phyloP scores from a whole-genome alignment of 352 stramenopile species.

The Phytopythium oedochilum region DNA sequence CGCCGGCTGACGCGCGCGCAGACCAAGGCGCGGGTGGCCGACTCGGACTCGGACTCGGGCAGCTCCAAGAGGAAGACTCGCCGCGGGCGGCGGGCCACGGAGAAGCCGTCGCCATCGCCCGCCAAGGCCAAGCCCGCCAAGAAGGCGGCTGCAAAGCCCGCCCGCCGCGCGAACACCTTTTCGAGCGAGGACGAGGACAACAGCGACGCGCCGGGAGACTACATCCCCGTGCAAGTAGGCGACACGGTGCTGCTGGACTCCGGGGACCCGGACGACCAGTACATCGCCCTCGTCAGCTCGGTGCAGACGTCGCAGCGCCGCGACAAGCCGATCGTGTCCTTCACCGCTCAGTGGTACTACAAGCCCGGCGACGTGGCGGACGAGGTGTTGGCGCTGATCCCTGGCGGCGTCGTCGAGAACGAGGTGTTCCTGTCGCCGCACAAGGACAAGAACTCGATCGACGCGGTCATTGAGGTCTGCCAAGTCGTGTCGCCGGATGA shows the following conservation, averaged over 20 bases:
- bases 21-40: slow-evolving; percentile 5
- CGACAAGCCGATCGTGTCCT: slow-evolving; percentile 36
- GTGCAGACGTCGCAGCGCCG: slow-evolving; percentile 59
- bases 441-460: slow-evolving; percentile 81
- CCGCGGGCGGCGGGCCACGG: slow-evolving; percentile 13
- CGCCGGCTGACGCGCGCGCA: slow-evolving; percentile 18
- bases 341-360: slow-evolving; percentile 86
- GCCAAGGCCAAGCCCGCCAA: slow-evolving; percentile 9
- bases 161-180: slow-evolving; percentile 3
- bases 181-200: slow-evolving; percentile 36
- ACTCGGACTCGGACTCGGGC: slow-evolving; percentile 16
- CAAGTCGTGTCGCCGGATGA: slow-evolving; percentile 71
- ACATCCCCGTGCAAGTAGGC: slow-evolving; percentile 61
- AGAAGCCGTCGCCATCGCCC: neutral
- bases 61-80: slow-evolving; percentile 16
- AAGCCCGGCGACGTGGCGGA: slow-evolving; percentile 69
- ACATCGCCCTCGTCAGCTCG: slow-evolving; percentile 68
- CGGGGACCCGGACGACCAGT: slow-evolving; percentile 54
- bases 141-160: slow-evolving; percentile 8
- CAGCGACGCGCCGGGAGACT: slow-evolving; percentile 44
- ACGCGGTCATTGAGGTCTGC: slow-evolving; percentile 71
- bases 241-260: slow-evolving; percentile 81
- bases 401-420: slow-evolving; percentile 50
- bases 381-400: slow-evolving; percentile 54
- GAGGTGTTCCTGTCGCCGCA: slow-evolving; percentile 84